Base-by-base conservation (phyloP, 495 filamentous ascomycete genomes). In the Xylona heveae region DNA sequence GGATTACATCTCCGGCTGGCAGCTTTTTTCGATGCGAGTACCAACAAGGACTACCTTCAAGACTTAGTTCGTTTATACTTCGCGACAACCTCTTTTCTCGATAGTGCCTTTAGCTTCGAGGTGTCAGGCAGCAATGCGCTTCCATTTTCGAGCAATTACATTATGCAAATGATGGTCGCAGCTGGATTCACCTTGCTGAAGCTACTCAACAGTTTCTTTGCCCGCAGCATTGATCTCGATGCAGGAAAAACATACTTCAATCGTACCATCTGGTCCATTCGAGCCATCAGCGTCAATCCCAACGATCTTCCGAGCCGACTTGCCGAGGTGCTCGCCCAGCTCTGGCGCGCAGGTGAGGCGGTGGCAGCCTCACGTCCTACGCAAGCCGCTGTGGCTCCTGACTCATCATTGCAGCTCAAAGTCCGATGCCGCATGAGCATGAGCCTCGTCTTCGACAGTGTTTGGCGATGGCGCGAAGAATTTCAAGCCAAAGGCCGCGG, bases 401-500 rank as follows among this genome's bases (percentile, higher is more conserved):
- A 91, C 45, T 75, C 78, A 57, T 71, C 59, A 22, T 47, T 94
- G 30, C 71, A 83, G 51, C 58, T 94, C 10, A 84, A 81, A 50
- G 79, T 92, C 4, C 68, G 79, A 34, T 88, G 79, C 44, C 67
- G 83, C 6, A 83, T 85, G 66, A 90, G 80, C 50, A 84, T 94
- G 76, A 85, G 78, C 41, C 59, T 91, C 5, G 76, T 94, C 2
- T 92, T 75, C 47, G 83, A 94, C 52, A 81, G 75, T 3, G 80
- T 90, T 16, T 91, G 81, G 81, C 71, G 81, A 33, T 94, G 83
- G 83, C 63, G 83, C 36, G 80, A 90, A 45, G 76, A 83, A 49
- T 76, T 77, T 38, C 74, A 82, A 44, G 71, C 75, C 23, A 71
- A 76, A 48, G 78, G 71, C 5, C 62, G 64, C 17, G 69, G 78